Evolutionary conservation across 1,139 yeast genomes (phyloP), one percentile per base, ranked within the genome.

Genomic region (Entelexis paramagnoliae): DNA sequence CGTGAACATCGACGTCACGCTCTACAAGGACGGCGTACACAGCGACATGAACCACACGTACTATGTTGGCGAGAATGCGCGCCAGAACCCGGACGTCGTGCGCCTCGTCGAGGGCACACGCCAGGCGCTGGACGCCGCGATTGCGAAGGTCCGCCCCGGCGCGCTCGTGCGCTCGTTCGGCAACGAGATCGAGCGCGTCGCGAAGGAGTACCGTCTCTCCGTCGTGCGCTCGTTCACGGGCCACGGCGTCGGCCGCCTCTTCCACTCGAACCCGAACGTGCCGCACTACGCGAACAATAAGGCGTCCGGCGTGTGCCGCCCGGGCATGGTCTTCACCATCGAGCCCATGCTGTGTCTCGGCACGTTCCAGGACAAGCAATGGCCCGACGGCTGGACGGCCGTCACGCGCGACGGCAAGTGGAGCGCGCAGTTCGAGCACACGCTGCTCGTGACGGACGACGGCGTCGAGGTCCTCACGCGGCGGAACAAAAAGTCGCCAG

Each of bases 341-440:
- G 99, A 93, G 69, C 99, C 99, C 45, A 93, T 93, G 99, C 77
- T 93, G 61, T 84, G 87, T 64, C 72, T 82, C 58, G 98, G 98
- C n/a, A 72, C 83, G 0, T 82, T 79, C 71, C 78, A 78, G 62
- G 98, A 89, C 67, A 70, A 77, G 54, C 74, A 81, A 50, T 93
- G 99, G 99, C 98, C 98, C 1, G 99, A 93, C 67, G 85, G 86
- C 68, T 93, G 99, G 99, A 93, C 99, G 13, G 79, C 95, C 1
- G 78, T 80, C 26, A 91, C 97, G 19, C 80, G 78, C 52, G 97
- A 91, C 65, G 97, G 97, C 51, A 79, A 80, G 64, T 72, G 76
- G 55, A 81, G 91, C 59, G 98, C 99, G 1, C 99, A 93, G 68
- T 93, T 93, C 62, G 75, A 93, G 69, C 97, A 93, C 65, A 89